phyloP scores from a whole-genome alignment of 75 land plant genomes.

The Pseudotsuga menziesii region DNA sequence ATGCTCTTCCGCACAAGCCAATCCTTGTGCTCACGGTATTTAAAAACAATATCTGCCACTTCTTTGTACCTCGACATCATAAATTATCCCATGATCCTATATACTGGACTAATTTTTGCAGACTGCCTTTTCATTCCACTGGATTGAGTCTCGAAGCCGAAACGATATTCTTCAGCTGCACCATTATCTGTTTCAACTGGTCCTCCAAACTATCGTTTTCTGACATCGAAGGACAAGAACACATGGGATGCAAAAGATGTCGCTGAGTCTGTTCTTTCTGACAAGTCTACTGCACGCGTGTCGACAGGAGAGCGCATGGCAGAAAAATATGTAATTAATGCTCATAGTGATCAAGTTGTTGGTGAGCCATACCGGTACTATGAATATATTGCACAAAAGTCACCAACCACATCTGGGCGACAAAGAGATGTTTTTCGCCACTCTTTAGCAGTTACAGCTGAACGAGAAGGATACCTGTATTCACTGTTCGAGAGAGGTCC shows the following conservation, averaged over 20 bases:
- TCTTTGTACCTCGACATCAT: constrained; percentile 99
- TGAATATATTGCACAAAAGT: constrained; percentile 82
- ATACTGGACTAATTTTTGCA: too few relatives aligned
- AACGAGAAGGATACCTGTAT: too few relatives aligned
- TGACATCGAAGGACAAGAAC: constrained; percentile 59
- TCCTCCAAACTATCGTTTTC: constrained; percentile 59
- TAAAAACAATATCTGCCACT: constrained; percentile 92
- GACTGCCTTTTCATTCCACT: too few relatives aligned
- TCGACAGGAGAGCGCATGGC: constrained; percentile 65
- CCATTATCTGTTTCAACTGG: constrained; percentile 62
- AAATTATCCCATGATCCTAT: constrained; percentile 97
- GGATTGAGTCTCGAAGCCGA: constrained; percentile 87
- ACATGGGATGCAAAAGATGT: constrained; percentile 76
- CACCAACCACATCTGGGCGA: constrained; percentile 67
- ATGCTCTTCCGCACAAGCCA: constrained; percentile 94
- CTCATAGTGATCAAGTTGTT: constrained; percentile 60
- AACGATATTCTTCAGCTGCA: constrained; percentile 90
- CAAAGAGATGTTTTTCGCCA: too few relatives aligned
- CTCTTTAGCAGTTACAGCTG: too few relatives aligned
- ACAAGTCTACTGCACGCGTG: constrained; percentile 75
- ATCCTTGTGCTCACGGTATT: constrained; percentile 87
- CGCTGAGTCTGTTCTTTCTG: constrained; percentile 80
- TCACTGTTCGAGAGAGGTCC: too few relatives aligned
- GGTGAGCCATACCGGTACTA: constrained; percentile 84
- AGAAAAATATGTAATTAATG: constrained; percentile 67